Evolutionary conservation across 140 eudicot genomes (phyloP), one percentile per base, ranked within the genome.

Genomic region (Anethum foeniculum): DNA sequence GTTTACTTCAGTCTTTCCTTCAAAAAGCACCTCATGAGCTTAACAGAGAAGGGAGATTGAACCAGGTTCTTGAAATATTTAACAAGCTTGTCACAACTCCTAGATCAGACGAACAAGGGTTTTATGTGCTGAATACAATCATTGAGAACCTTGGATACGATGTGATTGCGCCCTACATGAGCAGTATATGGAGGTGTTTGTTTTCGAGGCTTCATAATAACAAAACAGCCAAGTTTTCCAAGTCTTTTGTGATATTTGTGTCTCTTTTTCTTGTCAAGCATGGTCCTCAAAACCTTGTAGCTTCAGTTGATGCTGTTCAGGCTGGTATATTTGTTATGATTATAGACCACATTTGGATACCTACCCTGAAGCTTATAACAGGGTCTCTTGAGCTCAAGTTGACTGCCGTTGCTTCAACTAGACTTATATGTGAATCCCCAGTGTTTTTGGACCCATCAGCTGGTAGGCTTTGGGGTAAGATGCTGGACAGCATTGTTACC

Each of bases 1-100:
- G 97, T 30, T 84, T 95, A 78, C 99, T 95, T 79, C 97, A 90
- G 83, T 93, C 99, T 52, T 95, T 95, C 79, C 97, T 95, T 77
- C 93, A 87, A 75, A 94, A 90, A 85, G 92, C 99, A 77, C 90
- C 99, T 52, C 81, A 84, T 43, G 97, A 95, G 84, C 93, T 95
- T 68, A 89, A 81, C 65, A 84, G 87, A 80, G 92, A 90, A 77
- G 94, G 91, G 52, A 83, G 91, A 71, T 84, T 95, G 74, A 85
- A 78, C 60, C 83, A 80, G 13, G 94, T 92, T 60, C 94, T 95
- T 77, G 95, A 92, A 71, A 95, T 95, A 80, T 92, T 88, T 88
- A 84, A 87, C 85, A 89, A 84, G 41, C 91, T 92, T 1, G 87
- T 95, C 49, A 67, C 86, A 46, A 88, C 96, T 48, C 87, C 92